Evolutionary conservation across 441 rosid genomes (phyloP).

Genomic region (Macaranga tanarius): DNA sequence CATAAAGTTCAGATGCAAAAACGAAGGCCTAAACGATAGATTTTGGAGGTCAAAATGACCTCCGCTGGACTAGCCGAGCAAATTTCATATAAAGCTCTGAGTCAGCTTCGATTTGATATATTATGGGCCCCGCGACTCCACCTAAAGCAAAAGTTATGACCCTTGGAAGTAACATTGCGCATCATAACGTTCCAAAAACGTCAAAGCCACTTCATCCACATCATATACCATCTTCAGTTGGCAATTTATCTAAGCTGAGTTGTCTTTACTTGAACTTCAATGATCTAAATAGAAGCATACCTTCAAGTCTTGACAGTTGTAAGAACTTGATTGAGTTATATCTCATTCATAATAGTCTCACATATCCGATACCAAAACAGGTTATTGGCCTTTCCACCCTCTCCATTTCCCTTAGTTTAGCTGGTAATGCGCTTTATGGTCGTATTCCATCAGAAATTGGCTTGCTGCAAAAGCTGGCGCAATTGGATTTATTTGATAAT

Average conservation of each 20-base stretch:
- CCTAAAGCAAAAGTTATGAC: too few species aligned
- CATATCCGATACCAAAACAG: conserved; percentile 11
- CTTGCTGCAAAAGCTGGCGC: not conserved
- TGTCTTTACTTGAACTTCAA: not conserved
- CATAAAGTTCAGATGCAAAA: too few species aligned
- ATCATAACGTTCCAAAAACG: too few species aligned
- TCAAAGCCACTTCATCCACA: too few species aligned
- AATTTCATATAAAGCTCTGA: too few species aligned
- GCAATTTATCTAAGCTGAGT: conserved; percentile 2
- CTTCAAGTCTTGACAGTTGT: conserved; percentile 19
- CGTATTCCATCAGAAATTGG: not conserved
- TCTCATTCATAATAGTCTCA: conserved; percentile 17
- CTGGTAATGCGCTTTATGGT: not conserved
- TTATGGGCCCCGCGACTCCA: too few species aligned
- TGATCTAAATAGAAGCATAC: conserved; percentile 15
- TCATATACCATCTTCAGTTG: conserved; percentile 24
- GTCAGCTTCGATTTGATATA: too few species aligned
- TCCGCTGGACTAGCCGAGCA: too few species aligned
- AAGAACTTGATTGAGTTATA: not conserved
- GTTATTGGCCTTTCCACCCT: conserved; percentile 7
- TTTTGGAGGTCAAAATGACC: too few species aligned
- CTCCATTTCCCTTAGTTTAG: not conserved
- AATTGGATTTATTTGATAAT: not conserved
- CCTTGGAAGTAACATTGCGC: too few species aligned
- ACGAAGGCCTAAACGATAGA: too few species aligned